A percentile compares a stretch with the other conserved stretches of the same genome.
These are phyloP conservation scores for Vigna angularis DNA, from an alignment of 306 rosid species.

Conservation along the genomic window DNA sequence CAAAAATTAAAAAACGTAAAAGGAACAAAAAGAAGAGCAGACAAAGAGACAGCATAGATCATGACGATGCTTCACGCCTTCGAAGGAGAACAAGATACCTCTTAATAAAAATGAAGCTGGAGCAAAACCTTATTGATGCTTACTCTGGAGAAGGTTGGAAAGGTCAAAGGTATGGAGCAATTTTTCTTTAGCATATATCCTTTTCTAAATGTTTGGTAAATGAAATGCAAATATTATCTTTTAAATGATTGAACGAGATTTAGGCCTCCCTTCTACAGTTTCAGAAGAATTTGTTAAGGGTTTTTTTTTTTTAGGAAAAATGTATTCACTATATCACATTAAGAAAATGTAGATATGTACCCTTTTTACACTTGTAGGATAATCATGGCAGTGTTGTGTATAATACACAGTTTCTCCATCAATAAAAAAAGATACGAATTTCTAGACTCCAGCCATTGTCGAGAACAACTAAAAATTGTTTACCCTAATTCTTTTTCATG, in stretches of 20 bases:
- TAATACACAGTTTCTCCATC: neutral
- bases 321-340: neutral
- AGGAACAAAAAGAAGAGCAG: slow-evolving; percentile 60
- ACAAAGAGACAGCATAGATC: slow-evolving; percentile 52
- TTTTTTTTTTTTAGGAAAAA: neutral
- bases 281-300: slow-evolving; percentile 15
- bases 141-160: slow-evolving; percentile 97
- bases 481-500: neutral
- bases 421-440: neutral
- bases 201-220: neutral
- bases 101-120: slow-evolving; percentile 77
- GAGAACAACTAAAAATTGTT: neutral
- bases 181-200: neutral
- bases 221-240: neutral
- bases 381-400: neutral
- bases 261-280: slow-evolving; percentile 8
- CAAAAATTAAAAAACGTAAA: slow-evolving; percentile 47
- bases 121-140: slow-evolving; percentile 96
- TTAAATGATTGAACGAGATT: neutral
- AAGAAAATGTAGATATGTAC: neutral
- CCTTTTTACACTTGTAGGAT: neutral
- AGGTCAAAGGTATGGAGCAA: slow-evolving; percentile 76
- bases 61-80: slow-evolving; percentile 81
- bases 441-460: neutral
- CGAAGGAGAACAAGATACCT: slow-evolving; percentile 86